Base-by-base conservation (phyloP, 345 rosid genomes). In the Syzygium oleosum region DNA sequence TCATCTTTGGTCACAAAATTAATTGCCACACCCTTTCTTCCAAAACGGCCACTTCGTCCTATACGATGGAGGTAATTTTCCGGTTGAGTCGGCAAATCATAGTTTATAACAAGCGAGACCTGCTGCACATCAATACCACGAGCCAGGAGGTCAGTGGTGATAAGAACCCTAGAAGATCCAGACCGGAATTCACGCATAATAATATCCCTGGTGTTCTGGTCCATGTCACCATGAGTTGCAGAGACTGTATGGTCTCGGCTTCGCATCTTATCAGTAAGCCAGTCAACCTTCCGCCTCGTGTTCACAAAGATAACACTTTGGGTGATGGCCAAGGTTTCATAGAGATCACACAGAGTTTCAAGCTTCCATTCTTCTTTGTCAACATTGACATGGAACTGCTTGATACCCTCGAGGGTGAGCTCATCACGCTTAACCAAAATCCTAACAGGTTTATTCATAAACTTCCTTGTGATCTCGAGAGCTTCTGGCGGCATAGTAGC, bases 401-500 rank as follows among this genome's bases (percentile, higher is more conserved):
- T 96, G 91, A 96, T 95, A 93, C 99, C 99, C 93, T 97, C 99
- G 0, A 97, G 96, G 53, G 98, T 96, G 43, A 97, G 95, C 91
- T 97, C 98, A 84, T 97, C 99, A 59, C 98, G 95, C 92, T 96
- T 97, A 49, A 97, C 98, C 88, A 97, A 91, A 86, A 97, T 96
- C 90, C 98, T 94, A 53, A 95, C 98, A 19, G 98, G 98, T 85
- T 97, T 95, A 89, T 94, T 97, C 98, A 96, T 96, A 87, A 97
- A 96, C 92, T 94, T 97, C 92, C 97, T 94, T 14, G 99, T 97
- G 87, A 97, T 97, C 90, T 97, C 98, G 13, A 97, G 96, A 23
- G 98, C 99, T 88, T 97, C 98, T 0, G 98, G 98, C 9, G 98
- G 99, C 98, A 97, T 96, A n/a, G 99, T 97, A 12, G 99, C 99